Conservation (phyloP, 257 asterid species). For the Solanum raphanifolium region DNA sequence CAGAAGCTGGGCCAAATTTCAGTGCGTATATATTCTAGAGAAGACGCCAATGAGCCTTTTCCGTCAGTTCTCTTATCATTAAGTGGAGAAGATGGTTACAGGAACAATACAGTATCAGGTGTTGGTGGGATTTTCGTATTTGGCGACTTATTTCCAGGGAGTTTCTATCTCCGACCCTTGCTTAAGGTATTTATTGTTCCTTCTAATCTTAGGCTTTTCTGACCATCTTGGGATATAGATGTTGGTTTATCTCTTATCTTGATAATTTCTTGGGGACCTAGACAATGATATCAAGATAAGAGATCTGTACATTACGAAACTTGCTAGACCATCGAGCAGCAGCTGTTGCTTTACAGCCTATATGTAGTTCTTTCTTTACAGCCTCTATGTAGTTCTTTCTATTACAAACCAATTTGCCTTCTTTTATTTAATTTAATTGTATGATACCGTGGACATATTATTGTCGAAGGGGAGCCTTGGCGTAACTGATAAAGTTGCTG, state of each 20-base stretch:
- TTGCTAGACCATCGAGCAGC: neutral
- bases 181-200: slow-evolving; percentile 50
- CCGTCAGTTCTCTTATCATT: slow-evolving; percentile 85
- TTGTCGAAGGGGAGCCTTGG: neutral
- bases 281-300: neutral
- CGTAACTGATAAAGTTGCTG: neutral
- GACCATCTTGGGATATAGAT: neutral
- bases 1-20: slow-evolving; percentile 84
- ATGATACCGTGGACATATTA: neutral
- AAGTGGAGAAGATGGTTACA: slow-evolving; percentile 97
- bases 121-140: slow-evolving; percentile 68
- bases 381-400: neutral
- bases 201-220: neutral
- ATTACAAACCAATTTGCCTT: neutral
- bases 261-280: neutral
- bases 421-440: neutral
- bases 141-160: slow-evolving; percentile 82
- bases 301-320: neutral
- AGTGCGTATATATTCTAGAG: slow-evolving; percentile 54
- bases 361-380: neutral
- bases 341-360: neutral
- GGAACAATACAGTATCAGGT: slow-evolving; percentile 85
- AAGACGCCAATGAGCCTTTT: slow-evolving; percentile 56
- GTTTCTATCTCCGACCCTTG: slow-evolving; percentile 92
- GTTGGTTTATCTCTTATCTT: neutral